phyloP scores from a whole-genome alignment of 2,329 filamentous ascomycete genomes.

The Epichloe sylvatica region DNA sequence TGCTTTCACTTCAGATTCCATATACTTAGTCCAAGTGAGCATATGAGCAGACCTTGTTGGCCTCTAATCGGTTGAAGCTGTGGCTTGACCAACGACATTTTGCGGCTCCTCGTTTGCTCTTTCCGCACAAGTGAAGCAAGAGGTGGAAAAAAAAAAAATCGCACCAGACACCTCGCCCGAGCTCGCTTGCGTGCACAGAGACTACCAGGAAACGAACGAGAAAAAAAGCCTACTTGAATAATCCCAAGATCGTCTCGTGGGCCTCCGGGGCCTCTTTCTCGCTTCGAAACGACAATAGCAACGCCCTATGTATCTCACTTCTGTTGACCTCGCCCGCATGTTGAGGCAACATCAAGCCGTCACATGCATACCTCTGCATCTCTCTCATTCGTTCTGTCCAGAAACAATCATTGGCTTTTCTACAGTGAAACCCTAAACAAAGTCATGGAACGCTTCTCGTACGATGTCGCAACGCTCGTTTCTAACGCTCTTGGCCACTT shows the following conservation, averaged over 20 bases:
- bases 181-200: constrained; percentile 1
- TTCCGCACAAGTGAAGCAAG: constrained; percentile 4
- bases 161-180: background rate
- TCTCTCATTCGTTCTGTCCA: background rate
- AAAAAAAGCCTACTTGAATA: background rate
- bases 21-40: background rate
- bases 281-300: background rate
- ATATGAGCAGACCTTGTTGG: background rate
- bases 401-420: background rate
- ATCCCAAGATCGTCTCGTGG: background rate
- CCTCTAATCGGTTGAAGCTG: background rate
- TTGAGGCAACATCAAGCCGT: background rate
- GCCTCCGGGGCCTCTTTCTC: background rate
- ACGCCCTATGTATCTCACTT: background rate
- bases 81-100: background rate
- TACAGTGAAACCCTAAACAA: background rate
- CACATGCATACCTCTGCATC: background rate
- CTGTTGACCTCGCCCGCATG: background rate
- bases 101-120: constrained; percentile 1
- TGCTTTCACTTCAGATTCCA: background rate
- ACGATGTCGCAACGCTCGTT: constrained; percentile 8
- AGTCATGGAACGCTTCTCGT: constrained; percentile 1
- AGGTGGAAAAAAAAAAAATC: no score
- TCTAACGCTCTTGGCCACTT: constrained; percentile 4
- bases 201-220: background rate